Evolutionary conservation across 306 rosid genomes (phyloP).

Genomic region (Ochetophila trinervis): DNA sequence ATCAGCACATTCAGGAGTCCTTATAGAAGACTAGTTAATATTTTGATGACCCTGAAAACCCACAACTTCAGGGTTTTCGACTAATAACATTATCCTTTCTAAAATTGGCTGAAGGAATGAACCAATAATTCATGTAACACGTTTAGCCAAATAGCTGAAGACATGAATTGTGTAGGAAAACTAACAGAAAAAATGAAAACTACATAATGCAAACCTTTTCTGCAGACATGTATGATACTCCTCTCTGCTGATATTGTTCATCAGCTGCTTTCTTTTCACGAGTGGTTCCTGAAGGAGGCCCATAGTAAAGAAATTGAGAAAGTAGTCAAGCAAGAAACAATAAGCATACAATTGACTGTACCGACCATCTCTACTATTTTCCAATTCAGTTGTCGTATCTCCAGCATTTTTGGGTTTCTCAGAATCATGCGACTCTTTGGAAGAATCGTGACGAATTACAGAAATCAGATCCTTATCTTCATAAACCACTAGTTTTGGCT

Average conservation of each 20-base stretch:
- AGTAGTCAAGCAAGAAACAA: constrained; percentile 7
- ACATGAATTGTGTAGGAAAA: too few relatives aligned
- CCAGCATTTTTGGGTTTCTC: constrained; percentile 38
- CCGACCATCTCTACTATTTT: constrained; percentile 55
- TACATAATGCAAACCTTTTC: constrained; percentile 46
- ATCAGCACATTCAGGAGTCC: too few relatives aligned
- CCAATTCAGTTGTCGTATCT: constrained; percentile 24
- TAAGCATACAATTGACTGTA: constrained; percentile 13
- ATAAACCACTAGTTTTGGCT: constrained; percentile 72
- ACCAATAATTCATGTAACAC: too few relatives aligned
- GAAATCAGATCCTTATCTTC: constrained; percentile 47
- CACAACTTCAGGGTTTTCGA: too few relatives aligned
- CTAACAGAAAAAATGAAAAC: too few relatives aligned
- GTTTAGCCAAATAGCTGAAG: too few relatives aligned
- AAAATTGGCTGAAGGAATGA: too few relatives aligned
- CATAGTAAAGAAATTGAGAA: constrained; percentile 21
- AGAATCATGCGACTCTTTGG: constrained; percentile 26
- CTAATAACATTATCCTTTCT: too few relatives aligned
- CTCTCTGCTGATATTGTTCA: constrained; percentile 35
- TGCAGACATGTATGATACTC: constrained; percentile 25
- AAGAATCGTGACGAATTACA: constrained; percentile 17
- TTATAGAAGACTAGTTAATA: too few relatives aligned
- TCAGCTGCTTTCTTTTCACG: constrained; percentile 32
- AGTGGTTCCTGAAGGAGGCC: constrained; percentile 41
- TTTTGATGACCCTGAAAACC: too few relatives aligned